A percentile compares a stretch with the other conserved stretches of the same genome.
These are phyloP conservation scores for Coemansia sp. DNA, from an alignment of 192 early-diverging fungal species.

Conservation along the genomic window DNA sequence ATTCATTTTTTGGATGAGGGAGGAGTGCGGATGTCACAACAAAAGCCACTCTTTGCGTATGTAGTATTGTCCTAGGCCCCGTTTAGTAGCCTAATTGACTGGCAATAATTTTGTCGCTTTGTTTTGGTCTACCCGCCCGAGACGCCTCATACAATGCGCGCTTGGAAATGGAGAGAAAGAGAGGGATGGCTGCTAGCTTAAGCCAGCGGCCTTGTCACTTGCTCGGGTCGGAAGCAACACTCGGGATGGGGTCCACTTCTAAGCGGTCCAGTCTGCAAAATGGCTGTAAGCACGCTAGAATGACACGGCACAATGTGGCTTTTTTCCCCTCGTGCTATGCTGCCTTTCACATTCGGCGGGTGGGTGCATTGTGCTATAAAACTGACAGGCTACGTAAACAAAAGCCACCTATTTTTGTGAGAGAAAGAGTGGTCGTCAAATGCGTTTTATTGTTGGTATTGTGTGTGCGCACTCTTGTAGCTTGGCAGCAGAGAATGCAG, in stretches of 20 bases:
- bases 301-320: neutral
- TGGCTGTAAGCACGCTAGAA: neutral
- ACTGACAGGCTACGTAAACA: neutral
- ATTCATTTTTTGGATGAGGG: neutral
- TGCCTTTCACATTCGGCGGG: neutral
- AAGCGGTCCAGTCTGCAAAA: neutral
- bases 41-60: constrained; percentile 1
- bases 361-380: neutral
- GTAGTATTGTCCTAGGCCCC: neutral
- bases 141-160: neutral
- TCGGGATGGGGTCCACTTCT: too few species aligned
- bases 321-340: neutral
- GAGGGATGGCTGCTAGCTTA: too few species aligned
- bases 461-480: neutral
- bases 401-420: neutral
- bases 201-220: too few species aligned
- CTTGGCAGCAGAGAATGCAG: neutral
- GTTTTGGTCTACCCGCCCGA: neutral
- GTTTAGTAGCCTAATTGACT: constrained; percentile 2
- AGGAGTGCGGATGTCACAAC: neutral
- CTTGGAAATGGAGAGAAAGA: neutral
- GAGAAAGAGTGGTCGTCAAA: neutral
- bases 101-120: neutral
- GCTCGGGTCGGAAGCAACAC: too few species aligned
- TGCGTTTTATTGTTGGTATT: neutral